phyloP scores from a whole-genome alignment of 2,329 filamentous ascomycete species.

The Trichoderma asperellum region DNA sequence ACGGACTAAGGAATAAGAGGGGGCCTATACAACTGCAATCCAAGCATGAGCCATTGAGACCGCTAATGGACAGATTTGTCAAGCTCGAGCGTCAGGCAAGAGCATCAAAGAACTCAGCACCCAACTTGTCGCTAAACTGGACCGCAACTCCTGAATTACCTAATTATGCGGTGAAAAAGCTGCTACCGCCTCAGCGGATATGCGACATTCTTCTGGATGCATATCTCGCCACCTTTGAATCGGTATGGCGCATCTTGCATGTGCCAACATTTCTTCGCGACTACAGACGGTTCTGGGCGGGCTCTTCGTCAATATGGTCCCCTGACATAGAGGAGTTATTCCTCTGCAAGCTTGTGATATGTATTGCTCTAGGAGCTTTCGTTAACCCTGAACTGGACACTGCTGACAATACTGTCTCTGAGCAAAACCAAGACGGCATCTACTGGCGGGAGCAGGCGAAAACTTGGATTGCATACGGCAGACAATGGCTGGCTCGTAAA shows the following conservation, averaged over 20 bases:
- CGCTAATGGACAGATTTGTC: conserved; percentile 5
- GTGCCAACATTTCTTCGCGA: not conserved
- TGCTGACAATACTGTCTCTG: not conserved
- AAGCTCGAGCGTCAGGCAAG: not conserved
- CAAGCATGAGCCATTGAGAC: not conserved
- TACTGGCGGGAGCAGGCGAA: not conserved
- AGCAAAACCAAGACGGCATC: not conserved
- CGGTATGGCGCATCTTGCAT: not conserved
- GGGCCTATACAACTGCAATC: not conserved
- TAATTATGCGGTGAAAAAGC: not conserved
- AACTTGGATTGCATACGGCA: not conserved
- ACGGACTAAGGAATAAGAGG: not conserved
- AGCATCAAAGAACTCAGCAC: not conserved
- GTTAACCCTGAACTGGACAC: not conserved
- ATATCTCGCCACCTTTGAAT: not conserved
- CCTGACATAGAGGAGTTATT: not conserved
- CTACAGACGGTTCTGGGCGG: not conserved
- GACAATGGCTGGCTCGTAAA: not conserved
- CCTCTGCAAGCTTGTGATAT: not conserved
- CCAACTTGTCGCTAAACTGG: not conserved
- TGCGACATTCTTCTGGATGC: not conserved
- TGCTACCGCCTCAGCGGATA: not conserved
- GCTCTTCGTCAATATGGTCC: not conserved
- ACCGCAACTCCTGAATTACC: not conserved
- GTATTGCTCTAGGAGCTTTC: conserved; percentile 1